A percentile compares a stretch with the other conserved stretches of the same genome.
phyloP scores from a whole-genome alignment of 805 yeast genomes.

The Metschnikowia chrysomelidarum region DNA sequence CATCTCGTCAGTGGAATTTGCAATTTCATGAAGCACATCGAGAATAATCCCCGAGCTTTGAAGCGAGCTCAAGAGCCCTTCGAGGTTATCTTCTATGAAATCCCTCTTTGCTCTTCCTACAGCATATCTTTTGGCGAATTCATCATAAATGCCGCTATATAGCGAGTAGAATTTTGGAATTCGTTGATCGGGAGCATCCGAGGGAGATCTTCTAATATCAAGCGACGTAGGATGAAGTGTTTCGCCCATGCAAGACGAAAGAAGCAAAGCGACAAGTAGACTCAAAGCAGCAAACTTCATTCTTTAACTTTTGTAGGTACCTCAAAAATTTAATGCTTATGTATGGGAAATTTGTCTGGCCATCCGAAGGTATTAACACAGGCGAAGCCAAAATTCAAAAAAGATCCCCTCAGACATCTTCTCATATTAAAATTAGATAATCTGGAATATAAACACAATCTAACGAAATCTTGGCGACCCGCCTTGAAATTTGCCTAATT shows the following conservation, averaged over 20 bases:
- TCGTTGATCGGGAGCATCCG: slow-evolving; percentile 12
- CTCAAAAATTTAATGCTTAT: too few species aligned
- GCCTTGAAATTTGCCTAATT: too few species aligned
- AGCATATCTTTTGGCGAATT: not conserved
- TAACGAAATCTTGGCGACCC: too few species aligned
- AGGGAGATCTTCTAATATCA: slow-evolving; percentile 2
- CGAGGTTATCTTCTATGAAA: slow-evolving; percentile 8
- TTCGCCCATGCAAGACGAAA: slow-evolving; percentile 5
- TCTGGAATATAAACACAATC: too few species aligned
- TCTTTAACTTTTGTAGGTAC: too few species aligned
- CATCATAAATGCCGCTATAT: slow-evolving; percentile 7
- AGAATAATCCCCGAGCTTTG: slow-evolving; percentile 26
- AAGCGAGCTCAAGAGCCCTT: slow-evolving; percentile 18
- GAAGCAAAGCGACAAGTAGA: not conserved
- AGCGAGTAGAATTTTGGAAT: slow-evolving; percentile 10
- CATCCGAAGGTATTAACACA: too few species aligned
- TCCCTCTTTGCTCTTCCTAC: slow-evolving; percentile 11
- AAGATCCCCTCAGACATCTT: too few species aligned
- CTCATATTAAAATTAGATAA: too few species aligned
- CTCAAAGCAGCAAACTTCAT: too few species aligned
- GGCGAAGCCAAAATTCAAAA: too few species aligned
- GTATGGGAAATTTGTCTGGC: too few species aligned
- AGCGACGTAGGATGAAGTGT: slow-evolving; percentile 5
- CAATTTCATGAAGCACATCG: slow-evolving; percentile 28
- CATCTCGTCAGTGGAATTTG: slow-evolving; percentile 29